Evolutionary conservation across 352 stramenopile genomes (phyloP), one percentile per base, ranked within the genome.

Genomic region (Phytophthora lateralis): DNA sequence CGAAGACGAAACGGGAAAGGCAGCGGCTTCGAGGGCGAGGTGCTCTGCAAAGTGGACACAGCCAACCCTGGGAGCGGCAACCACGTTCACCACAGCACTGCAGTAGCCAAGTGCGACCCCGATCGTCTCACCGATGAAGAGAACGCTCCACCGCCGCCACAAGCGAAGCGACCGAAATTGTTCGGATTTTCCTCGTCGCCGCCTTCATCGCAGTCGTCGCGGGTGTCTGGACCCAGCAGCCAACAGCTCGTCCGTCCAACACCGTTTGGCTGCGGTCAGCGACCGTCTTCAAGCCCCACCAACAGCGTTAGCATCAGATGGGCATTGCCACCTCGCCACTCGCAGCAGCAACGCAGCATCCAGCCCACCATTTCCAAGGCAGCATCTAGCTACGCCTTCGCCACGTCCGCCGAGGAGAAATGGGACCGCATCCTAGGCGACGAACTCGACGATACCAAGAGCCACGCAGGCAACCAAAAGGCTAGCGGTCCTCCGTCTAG

Each of bases 11-110:
- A 83, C 14, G 72, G 80, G 7, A 73, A 83, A 52, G 73, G 75
- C 9, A 92, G 83, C 29, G 80, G 83, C 0, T 92, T 92, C 39
- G 75, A 88, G 29, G 83, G 83, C 4, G 80, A 92, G 35, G 79
- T 92, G 2, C 54, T 77, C 3, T 90, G 80, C 35, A 76, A 63
- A 26, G 76, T 89, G 1, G 76, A 85, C 12, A 37, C 50, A 14
- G 46, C 69, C 17, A 69, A n/a, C 30, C 29, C 59, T 27, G 32
- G 38, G 50, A 55, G 44, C n/a, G 55, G n/a, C 27, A 42, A 14
- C 24, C 44, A 62, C 21, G 24, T 24, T 35, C 57, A 32, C 29
- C 47, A 35, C 24, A 55, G 32, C 37, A 39, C 39, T 38, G 29
- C 30, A 47, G n/a, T 17, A 24, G 35, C 11, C 53, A 47, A 18